A percentile compares a stretch with the other conserved stretches of the same genome.
Evolutionary conservation across 768 basidiomycete species (phyloP).

Genomic region (Coprinopsis strossmayeri): DNA sequence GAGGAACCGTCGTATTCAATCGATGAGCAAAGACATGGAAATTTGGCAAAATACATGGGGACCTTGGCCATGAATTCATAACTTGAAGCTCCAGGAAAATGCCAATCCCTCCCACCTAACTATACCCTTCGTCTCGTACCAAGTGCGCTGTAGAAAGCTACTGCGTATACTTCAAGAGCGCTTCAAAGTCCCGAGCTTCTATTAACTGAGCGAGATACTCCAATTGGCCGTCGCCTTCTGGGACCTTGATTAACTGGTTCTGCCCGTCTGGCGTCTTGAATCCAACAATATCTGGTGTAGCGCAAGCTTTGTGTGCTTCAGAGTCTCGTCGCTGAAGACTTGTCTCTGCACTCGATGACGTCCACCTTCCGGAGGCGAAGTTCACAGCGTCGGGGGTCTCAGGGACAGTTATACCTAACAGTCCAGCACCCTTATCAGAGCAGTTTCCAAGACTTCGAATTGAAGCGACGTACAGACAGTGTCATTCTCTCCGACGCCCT

Average conservation of each 20-base stretch:
- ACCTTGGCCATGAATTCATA: no score
- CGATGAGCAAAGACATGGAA: no score
- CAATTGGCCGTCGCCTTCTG: not conserved
- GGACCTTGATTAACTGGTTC: slow-evolving; percentile 8
- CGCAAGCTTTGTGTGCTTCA: slow-evolving; percentile 5
- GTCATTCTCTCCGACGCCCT: not conserved
- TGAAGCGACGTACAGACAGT: not conserved
- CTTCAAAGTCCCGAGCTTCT: slow-evolving; percentile 1
- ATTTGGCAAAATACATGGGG: no score
- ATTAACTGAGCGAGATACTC: slow-evolving; percentile 1
- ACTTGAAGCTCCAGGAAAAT: no score
- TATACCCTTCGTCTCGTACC: no score
- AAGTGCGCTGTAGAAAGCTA: no score
- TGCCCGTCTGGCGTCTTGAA: slow-evolving; percentile 7
- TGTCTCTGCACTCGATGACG: no score
- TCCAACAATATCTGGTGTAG: slow-evolving; percentile 10
- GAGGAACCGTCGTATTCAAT: no score
- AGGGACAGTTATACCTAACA: not conserved
- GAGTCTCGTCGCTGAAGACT: no score
- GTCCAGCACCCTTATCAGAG: not conserved
- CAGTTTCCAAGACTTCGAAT: not conserved
- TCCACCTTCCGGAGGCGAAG: not conserved
- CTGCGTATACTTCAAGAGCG: not conserved
- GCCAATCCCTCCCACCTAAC: no score
- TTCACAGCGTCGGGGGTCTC: not conserved